phyloP scores from a whole-genome alignment of 352 stramenopile species.

The Globisporangium megalacanthum region DNA sequence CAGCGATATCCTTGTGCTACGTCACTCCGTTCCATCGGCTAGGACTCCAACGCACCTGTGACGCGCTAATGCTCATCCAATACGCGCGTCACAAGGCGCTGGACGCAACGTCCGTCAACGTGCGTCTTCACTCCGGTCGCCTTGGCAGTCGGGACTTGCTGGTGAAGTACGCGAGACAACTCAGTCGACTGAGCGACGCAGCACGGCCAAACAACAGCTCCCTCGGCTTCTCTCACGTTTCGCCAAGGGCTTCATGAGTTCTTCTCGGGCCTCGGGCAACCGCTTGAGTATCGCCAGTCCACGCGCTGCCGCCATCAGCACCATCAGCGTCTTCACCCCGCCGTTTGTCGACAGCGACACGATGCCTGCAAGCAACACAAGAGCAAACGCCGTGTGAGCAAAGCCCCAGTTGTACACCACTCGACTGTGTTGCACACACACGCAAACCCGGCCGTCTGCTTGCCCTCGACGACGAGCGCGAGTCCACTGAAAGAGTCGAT shows the following conservation, averaged over 20 bases:
- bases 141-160: conserved; percentile 19
- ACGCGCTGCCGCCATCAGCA: conserved; percentile 34
- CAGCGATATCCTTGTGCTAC: too few species aligned
- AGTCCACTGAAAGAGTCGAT: conserved; percentile 64
- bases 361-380: conserved; percentile 35
- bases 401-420: not conserved
- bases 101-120: conserved; percentile 32
- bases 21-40: not conserved
- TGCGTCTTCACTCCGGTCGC: conserved; percentile 24
- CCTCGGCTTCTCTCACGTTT: conserved; percentile 23
- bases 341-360: conserved; percentile 62
- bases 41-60: conserved; percentile 21
- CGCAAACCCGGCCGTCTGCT: conserved; percentile 59
- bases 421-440: conserved; percentile 18
- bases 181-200: not conserved
- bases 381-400: not conserved
- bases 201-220: not conserved
- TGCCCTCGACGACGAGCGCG: conserved; percentile 48
- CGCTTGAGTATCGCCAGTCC: conserved; percentile 53
- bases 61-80: conserved; percentile 33
- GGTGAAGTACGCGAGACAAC: too few species aligned
- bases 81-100: conserved; percentile 30
- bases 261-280: conserved; percentile 21
- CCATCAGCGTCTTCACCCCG: conserved; percentile 51
- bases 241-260: conserved; percentile 33